A percentile compares a stretch with the other conserved stretches of the same genome.
These are phyloP conservation scores for Arthroderma sp. DNA, from an alignment of 2,329 filamentous ascomycete species.

Conservation along the genomic window DNA sequence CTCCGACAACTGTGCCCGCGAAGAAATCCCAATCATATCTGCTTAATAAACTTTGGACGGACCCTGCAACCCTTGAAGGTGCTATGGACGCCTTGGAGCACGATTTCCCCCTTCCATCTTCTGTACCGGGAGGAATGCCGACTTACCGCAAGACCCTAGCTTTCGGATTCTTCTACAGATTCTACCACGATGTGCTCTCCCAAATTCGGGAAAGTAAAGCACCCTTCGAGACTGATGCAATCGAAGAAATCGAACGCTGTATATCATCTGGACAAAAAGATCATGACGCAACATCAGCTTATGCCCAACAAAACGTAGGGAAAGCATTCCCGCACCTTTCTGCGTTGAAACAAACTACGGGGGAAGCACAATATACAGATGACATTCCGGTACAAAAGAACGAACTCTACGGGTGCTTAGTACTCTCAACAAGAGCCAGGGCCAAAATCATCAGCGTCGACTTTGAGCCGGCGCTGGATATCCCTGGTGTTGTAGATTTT, in stretches of 20 bases:
- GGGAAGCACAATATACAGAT: constrained; percentile 91
- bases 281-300: constrained; percentile 57
- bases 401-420: constrained; percentile 76
- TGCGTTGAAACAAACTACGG: constrained; percentile 83
- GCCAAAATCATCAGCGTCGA: constrained; percentile 74
- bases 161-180: constrained; percentile 89
- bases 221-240: constrained; percentile 56
- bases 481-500: constrained; percentile 74
- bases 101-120: constrained; percentile 79
- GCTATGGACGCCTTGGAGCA: constrained; percentile 77
- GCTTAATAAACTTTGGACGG: constrained; percentile 63
- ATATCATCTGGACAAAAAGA: constrained; percentile 75
- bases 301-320: constrained; percentile 70
- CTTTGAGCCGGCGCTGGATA: constrained; percentile 58
- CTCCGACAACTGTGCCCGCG: constrained; percentile 76
- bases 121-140: constrained; percentile 94
- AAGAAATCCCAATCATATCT: constrained; percentile 64
- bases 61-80: constrained; percentile 73
- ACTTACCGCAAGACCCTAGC: constrained; percentile 87
- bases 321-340: constrained; percentile 79
- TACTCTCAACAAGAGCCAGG: constrained; percentile 77
- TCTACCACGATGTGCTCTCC: constrained; percentile 77
- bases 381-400: constrained; percentile 81
- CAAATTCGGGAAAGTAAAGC: constrained; percentile 34
- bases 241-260: constrained; percentile 71